Evolutionary conservation across 306 rosid species (phyloP).

Genomic region (Cotoneaster glaucophyllus): DNA sequence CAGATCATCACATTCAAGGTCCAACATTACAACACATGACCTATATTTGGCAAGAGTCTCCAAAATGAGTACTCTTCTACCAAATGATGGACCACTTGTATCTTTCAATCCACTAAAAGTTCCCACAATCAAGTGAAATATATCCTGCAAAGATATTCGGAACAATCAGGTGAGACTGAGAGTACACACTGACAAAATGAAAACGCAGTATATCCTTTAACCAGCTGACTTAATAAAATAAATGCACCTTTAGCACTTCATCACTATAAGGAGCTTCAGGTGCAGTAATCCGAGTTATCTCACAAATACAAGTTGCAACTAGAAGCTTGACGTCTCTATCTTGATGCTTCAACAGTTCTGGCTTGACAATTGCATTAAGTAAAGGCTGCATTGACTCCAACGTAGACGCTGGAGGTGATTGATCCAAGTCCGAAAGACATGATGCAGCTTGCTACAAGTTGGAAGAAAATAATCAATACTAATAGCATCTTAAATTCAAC

Average conservation of each 20-base stretch:
- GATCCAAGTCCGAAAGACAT: conserved; percentile 88
- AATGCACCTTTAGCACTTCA: conserved; percentile 75
- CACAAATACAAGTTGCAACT: conserved; percentile 89
- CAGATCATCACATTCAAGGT: conserved; percentile 93
- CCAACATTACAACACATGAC: conserved; percentile 98
- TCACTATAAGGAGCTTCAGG: conserved; percentile 96
- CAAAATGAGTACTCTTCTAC: conserved; percentile 89
- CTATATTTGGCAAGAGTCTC: conserved; percentile 98
- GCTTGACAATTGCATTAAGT: conserved; percentile 68
- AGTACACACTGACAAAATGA: neutral
- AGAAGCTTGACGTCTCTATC: conserved; percentile 95
- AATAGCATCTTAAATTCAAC: neutral
- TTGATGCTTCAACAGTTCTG: conserved; percentile 86
- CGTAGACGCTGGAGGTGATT: conserved; percentile 66
- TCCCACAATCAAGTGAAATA: conserved; percentile 76
- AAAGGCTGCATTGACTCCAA: conserved; percentile 86
- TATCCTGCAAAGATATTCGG: conserved; percentile 59
- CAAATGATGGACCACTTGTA: conserved; percentile 86
- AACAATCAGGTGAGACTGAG: conserved; percentile 21
- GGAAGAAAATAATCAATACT: conserved; percentile 13
- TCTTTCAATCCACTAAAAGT: conserved; percentile 89
- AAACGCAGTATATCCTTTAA: conserved; percentile 16
- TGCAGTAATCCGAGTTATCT: conserved; percentile 97
- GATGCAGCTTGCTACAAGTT: conserved; percentile 77
- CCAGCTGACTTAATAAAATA: conserved; percentile 9